Conservation (phyloP, 768 basidiomycete species). For the Russula virescens region DNA sequence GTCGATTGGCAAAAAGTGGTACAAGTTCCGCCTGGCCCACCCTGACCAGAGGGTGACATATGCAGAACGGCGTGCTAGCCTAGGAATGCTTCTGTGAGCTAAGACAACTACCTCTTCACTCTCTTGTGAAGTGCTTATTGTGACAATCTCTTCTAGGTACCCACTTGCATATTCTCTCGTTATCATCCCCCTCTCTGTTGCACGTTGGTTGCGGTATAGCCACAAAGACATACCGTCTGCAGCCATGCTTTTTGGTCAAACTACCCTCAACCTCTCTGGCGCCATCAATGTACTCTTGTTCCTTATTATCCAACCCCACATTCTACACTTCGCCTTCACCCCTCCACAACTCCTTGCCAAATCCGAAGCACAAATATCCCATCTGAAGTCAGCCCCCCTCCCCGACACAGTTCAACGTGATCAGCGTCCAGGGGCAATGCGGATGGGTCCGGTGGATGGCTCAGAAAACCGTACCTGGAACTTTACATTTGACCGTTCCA, state of each 20-base stretch:
- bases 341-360: neutral
- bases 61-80: neutral
- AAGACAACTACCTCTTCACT: neutral
- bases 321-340: slow-evolving; percentile 33
- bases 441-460: neutral
- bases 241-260: slow-evolving; percentile 32
- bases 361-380: neutral
- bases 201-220: slow-evolving; percentile 36
- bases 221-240: slow-evolving; percentile 27
- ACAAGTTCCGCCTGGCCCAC: slow-evolving; percentile 20
- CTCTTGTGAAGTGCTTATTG: neutral
- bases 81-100: slow-evolving; percentile 29
- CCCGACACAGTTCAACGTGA: neutral
- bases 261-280: slow-evolving; percentile 37
- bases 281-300: slow-evolving; percentile 38
- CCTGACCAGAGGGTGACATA: slow-evolving; percentile 1
- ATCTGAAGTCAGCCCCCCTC: neutral
- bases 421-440: neutral
- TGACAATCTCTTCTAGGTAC: slow-evolving; percentile 33
- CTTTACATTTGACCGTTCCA: neutral
- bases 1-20: too few species aligned
- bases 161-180: slow-evolving; percentile 37
- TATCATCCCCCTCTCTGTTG: slow-evolving; percentile 37
- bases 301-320: slow-evolving; percentile 33
- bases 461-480: neutral